A percentile compares a stretch with the other conserved stretches of the same genome.
Evolutionary conservation across 1,284 basidiomycete species (phyloP).

Genomic region (Boletus sp.): DNA sequence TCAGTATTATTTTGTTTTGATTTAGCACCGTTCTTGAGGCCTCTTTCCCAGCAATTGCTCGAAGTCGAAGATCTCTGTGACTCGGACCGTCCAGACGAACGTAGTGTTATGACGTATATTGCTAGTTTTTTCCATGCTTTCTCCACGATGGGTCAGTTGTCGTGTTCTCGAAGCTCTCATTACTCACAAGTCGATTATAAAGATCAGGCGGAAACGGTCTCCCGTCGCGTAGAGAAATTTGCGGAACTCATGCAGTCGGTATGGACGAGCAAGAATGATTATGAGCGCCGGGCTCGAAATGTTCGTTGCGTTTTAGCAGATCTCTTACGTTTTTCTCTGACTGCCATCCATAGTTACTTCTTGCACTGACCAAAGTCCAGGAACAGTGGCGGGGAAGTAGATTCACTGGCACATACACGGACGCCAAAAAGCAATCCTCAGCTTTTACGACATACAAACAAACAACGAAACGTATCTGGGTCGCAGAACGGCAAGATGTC

Average conservation of each 20-base stretch:
- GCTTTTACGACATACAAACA: slow-evolving; percentile 83
- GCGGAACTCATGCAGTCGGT: slow-evolving; percentile 91
- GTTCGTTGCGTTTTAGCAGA: slow-evolving; percentile 40
- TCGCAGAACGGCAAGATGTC: slow-evolving; percentile 86
- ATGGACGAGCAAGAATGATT: slow-evolving; percentile 86
- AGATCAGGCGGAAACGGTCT: slow-evolving; percentile 95
- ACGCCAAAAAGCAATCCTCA: slow-evolving; percentile 74
- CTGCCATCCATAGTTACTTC: slow-evolving; percentile 51
- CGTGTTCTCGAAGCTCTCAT: background rate
- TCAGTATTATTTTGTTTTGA: slow-evolving; percentile 39
- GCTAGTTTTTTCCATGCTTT: slow-evolving; percentile 98
- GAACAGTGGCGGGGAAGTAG: slow-evolving; percentile 58
- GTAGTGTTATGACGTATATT: slow-evolving; percentile 93
- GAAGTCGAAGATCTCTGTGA: slow-evolving; percentile 98
- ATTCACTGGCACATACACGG: slow-evolving; percentile 73
- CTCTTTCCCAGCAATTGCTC: slow-evolving; percentile 69
- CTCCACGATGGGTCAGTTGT: slow-evolving; percentile 81
- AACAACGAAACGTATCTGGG: slow-evolving; percentile 83
- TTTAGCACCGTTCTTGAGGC: slow-evolving; percentile 1
- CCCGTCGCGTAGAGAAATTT: slow-evolving; percentile 91
- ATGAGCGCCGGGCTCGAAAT: slow-evolving; percentile 80
- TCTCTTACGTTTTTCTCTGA: slow-evolving; percentile 8
- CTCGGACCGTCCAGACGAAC: slow-evolving; percentile 83
- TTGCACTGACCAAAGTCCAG: slow-evolving; percentile 60
- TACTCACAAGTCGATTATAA: background rate